Evolutionary conservation across 129 eudicot genomes (phyloP).

Genomic region (Flaveria brownii): DNA sequence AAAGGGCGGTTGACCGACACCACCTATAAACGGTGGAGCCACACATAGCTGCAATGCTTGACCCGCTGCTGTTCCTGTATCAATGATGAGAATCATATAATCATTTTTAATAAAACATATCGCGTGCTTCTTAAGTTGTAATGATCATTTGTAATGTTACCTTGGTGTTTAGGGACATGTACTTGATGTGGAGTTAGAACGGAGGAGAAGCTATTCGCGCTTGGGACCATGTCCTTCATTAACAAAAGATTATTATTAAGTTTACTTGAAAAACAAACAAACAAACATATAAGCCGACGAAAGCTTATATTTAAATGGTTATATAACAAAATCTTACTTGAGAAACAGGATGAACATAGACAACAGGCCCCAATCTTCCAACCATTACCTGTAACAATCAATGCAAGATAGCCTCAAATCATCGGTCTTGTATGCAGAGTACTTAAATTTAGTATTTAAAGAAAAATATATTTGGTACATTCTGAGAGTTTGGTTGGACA

Average conservation of each 20-base stretch:
- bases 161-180: slow-evolving; percentile 78
- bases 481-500: slow-evolving; percentile 61
- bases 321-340: slow-evolving; percentile 55
- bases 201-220: slow-evolving; percentile 57
- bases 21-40: slow-evolving; percentile 52
- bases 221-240: slow-evolving; percentile 61
- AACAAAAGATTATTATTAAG: slow-evolving; percentile 24
- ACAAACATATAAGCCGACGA: background rate
- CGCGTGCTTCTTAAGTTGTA: background rate
- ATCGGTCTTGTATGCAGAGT: slow-evolving; percentile 4
- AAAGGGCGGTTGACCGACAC: slow-evolving; percentile 57
- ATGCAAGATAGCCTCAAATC: background rate
- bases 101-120: background rate
- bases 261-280: background rate
- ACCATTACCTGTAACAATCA: slow-evolving; percentile 57
- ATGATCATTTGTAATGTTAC: slow-evolving; percentile 29
- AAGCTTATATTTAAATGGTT: background rate
- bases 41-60: slow-evolving; percentile 59
- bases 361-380: slow-evolving; percentile 74
- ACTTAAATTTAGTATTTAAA: slow-evolving; percentile 4
- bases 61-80: slow-evolving; percentile 55
- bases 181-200: slow-evolving; percentile 54
- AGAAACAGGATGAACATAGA: slow-evolving; percentile 77
- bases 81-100: background rate
- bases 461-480: slow-evolving; percentile 42